phyloP scores from a whole-genome alignment of 2,329 filamentous ascomycete species.

The Sporothrix dimorphospora region DNA sequence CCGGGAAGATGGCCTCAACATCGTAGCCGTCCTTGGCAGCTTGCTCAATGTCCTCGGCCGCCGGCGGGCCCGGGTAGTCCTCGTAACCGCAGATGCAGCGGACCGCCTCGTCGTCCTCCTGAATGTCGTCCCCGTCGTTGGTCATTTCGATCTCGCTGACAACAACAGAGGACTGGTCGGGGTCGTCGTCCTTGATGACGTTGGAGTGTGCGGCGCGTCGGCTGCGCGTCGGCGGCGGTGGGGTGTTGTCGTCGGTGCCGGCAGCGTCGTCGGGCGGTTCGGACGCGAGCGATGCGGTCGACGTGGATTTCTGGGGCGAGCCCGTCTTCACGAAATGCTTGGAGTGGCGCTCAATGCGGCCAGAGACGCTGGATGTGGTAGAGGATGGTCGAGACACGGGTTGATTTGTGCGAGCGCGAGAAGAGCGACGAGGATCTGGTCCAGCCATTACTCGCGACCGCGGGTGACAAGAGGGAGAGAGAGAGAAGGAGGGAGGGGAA shows the following conservation, averaged over 20 bases:
- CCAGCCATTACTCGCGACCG: slow-evolving; percentile 59
- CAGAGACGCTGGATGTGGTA: slow-evolving; percentile 73
- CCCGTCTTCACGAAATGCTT: slow-evolving; percentile 72
- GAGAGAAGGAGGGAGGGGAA: too few relatives aligned
- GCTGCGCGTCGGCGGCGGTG: slow-evolving; percentile 72
- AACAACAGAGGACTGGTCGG: slow-evolving; percentile 48
- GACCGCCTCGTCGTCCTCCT: slow-evolving; percentile 91
- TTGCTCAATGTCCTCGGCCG: slow-evolving; percentile 58
- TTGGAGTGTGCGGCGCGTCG: slow-evolving; percentile 43
- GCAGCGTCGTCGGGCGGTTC: slow-evolving; percentile 66
- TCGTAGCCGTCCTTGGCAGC: slow-evolving; percentile 61
- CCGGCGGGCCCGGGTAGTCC: slow-evolving; percentile 85
- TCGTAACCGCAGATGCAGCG: slow-evolving; percentile 93
- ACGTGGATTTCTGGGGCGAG: slow-evolving; percentile 75
- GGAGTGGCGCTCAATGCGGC: slow-evolving; percentile 73
- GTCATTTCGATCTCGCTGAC: slow-evolving; percentile 54
- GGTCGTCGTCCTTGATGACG: slow-evolving; percentile 54
- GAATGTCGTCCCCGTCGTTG: slow-evolving; percentile 70
- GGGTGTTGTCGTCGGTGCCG: slow-evolving; percentile 65
- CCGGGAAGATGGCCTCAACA: slow-evolving; percentile 59
- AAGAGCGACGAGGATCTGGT: slow-evolving; percentile 80
- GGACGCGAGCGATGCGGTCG: slow-evolving; percentile 72
- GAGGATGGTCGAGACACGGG: slow-evolving; percentile 77
- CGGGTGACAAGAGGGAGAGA: slow-evolving; percentile 32
- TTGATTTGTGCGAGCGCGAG: slow-evolving; percentile 82